Evolutionary conservation across 2,329 filamentous ascomycete genomes (phyloP).

Genomic region (Allantophomopsis cytisporea): DNA sequence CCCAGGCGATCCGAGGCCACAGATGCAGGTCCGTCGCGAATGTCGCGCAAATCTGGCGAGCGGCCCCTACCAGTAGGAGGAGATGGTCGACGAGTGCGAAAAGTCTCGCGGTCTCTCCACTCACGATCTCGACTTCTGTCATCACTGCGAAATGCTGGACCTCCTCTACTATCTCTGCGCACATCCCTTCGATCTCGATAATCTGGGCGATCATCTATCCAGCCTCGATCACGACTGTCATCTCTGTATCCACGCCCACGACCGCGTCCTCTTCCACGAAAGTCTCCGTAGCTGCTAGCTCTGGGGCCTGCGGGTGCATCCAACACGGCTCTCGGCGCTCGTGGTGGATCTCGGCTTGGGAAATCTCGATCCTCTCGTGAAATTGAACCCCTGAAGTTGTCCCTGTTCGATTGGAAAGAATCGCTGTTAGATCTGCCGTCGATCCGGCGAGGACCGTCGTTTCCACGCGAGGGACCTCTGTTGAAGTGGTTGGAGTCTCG

Average conservation of each 20-base stretch:
- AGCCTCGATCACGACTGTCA: constrained; percentile 48
- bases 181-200: constrained; percentile 40
- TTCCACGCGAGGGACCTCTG: constrained; percentile 11
- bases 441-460: constrained; percentile 15
- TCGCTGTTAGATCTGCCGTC: constrained; percentile 22
- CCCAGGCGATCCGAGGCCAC: constrained; percentile 52
- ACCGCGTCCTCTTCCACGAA: constrained; percentile 38
- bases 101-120: constrained; percentile 24
- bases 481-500: constrained; percentile 14
- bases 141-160: constrained; percentile 35
- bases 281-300: constrained; percentile 54
- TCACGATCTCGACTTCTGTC: constrained; percentile 46
- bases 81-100: constrained; percentile 36
- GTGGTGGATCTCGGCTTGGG: constrained; percentile 57
- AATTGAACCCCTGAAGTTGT: constrained; percentile 36
- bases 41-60: constrained; percentile 52
- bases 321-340: constrained; percentile 68
- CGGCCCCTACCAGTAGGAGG: constrained; percentile 45
- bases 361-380: constrained; percentile 16
- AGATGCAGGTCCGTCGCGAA: constrained; percentile 41
- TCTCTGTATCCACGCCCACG: constrained; percentile 39
- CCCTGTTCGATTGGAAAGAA: constrained; percentile 46
- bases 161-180: constrained; percentile 14
- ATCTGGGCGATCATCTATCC: constrained; percentile 22
- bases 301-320: constrained; percentile 51